phyloP scores from a whole-genome alignment of 208 protist species.

The Trypanosomatidae sp. region DNA sequence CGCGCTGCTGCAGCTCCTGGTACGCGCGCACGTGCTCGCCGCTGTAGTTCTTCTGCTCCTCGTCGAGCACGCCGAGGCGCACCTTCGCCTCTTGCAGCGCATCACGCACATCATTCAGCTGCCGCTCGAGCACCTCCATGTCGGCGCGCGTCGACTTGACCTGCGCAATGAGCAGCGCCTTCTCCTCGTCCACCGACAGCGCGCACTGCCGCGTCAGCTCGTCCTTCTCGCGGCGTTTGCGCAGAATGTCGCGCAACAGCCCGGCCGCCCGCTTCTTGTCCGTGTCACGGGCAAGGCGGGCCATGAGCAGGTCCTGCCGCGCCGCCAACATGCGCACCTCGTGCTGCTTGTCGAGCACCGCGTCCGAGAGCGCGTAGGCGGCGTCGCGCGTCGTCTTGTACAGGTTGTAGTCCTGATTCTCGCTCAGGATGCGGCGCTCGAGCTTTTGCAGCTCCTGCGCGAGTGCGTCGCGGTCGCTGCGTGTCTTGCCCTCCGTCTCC shows the following conservation, averaged over 20 bases:
- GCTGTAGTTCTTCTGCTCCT: conserved; percentile 78
- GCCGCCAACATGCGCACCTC: conserved; percentile 64
- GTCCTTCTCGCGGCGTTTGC: conserved; percentile 50
- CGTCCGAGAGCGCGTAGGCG: conserved; percentile 55
- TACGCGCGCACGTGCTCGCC: conserved; percentile 76
- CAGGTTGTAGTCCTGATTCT: conserved; percentile 59
- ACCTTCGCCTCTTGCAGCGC: conserved; percentile 51
- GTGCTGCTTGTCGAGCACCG: conserved; percentile 69
- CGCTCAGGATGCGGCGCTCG: conserved; percentile 49
- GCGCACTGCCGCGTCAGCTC: conserved; percentile 62
- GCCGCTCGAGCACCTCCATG: conserved; percentile 78
- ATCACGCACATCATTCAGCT: conserved; percentile 67
- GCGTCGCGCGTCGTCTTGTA: conserved; percentile 67
- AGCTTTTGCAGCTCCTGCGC: conserved; percentile 74
- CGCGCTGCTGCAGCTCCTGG: conserved; percentile 73
- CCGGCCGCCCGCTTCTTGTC: conserved; percentile 67
- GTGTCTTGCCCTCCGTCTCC: conserved; percentile 57
- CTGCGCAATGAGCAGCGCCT: conserved; percentile 66
- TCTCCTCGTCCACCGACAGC: conserved; percentile 77
- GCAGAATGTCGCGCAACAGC: conserved; percentile 52
- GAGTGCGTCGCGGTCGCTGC: conserved; percentile 31
- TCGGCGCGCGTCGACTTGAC: conserved; percentile 58
- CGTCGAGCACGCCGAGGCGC: conserved; percentile 53
- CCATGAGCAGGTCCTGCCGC: conserved; percentile 76
- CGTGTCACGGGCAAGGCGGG: conserved; percentile 51